A percentile compares a stretch with the other conserved stretches of the same genome.
phyloP scores from a whole-genome alignment of 2,329 filamentous ascomycete species.

The Sporothrix humicola region DNA sequence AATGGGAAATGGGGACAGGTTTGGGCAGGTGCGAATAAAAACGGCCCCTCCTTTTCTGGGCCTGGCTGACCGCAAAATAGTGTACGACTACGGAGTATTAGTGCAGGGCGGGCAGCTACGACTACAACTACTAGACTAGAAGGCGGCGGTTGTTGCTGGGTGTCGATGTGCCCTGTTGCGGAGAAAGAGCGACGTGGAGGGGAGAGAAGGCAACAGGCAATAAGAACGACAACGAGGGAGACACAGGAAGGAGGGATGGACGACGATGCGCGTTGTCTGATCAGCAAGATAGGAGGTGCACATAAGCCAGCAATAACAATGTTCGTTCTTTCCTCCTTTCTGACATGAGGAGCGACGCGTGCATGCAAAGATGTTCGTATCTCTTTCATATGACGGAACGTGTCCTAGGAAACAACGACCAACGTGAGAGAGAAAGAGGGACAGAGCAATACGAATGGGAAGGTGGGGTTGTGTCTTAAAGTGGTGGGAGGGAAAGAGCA shows the following conservation, averaged over 20 bases:
- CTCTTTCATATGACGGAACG: conserved; percentile 11
- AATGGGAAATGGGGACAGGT: conserved; percentile 25
- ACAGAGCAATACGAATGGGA: neutral
- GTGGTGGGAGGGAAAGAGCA: conserved; percentile 20
- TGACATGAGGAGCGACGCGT: neutral
- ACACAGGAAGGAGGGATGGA: conserved; percentile 7
- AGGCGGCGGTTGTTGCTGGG: neutral
- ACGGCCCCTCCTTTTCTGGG: conserved; percentile 35
- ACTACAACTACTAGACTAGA: neutral
- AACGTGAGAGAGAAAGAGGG: neutral
- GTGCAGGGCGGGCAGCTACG: neutral
- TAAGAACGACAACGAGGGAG: neutral
- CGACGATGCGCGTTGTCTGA: conserved; percentile 12
- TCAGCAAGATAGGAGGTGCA: conserved; percentile 18
- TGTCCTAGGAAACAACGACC: conserved; percentile 17
- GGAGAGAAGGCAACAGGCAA: conserved; percentile 19
- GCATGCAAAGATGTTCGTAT: conserved; percentile 8
- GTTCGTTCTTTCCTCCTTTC: neutral
- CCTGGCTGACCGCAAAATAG: conserved; percentile 23
- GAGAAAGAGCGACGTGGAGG: conserved; percentile 11
- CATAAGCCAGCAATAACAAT: neutral
- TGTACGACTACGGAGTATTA: conserved; percentile 29
- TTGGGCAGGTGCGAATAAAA: conserved; percentile 29
- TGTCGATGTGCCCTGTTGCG: conserved; percentile 20
- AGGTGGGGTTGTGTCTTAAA: conserved; percentile 14